phyloP scores from a whole-genome alignment of 805 yeast species.

The Kodamaea neixiangensis region DNA sequence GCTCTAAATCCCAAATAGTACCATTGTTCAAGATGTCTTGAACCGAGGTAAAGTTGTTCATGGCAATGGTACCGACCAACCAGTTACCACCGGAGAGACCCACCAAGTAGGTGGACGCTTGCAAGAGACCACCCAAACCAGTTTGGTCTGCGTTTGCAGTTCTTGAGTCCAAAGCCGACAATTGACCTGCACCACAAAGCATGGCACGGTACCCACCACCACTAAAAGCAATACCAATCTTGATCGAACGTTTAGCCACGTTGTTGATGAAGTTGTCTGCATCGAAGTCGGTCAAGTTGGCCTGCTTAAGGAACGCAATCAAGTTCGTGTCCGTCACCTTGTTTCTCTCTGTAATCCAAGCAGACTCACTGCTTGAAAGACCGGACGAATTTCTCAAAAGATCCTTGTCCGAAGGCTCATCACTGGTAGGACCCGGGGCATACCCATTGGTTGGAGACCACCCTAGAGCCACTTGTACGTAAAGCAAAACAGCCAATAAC shows the following conservation, averaged over 20 bases:
- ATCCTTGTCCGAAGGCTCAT: constrained; percentile 46
- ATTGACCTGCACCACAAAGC: constrained; percentile 53
- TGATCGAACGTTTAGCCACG: constrained; percentile 40
- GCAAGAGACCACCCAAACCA: constrained; percentile 55
- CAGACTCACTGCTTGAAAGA: constrained; percentile 48
- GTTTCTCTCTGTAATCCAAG: constrained; percentile 55
- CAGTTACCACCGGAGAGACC: constrained; percentile 68
- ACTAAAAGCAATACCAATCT: constrained; percentile 59
- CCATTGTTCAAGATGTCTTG: constrained; percentile 32
- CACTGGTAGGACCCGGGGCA: constrained; percentile 56
- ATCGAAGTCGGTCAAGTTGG: constrained; percentile 50
- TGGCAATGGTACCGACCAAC: constrained; percentile 65
- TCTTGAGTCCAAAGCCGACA: constrained; percentile 41
- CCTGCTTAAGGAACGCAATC: constrained; percentile 46
- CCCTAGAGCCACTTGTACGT: constrained; percentile 5
- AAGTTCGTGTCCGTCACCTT: constrained; percentile 47
- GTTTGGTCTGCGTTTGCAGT: constrained; percentile 25
- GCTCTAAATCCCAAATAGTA: constrained; percentile 39
- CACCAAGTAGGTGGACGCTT: constrained; percentile 66
- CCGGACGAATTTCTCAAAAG: constrained; percentile 48
- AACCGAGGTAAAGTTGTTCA: constrained; percentile 59
- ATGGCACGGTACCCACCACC: constrained; percentile 95
- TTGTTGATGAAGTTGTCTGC: constrained; percentile 41
- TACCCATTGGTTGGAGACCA: constrained; percentile 47
- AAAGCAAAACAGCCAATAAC: neutral